A percentile compares a stretch with the other conserved stretches of the same genome.
Evolutionary conservation across 2,329 filamentous ascomycete genomes (phyloP).

Genomic region (Fusarium domesticum): DNA sequence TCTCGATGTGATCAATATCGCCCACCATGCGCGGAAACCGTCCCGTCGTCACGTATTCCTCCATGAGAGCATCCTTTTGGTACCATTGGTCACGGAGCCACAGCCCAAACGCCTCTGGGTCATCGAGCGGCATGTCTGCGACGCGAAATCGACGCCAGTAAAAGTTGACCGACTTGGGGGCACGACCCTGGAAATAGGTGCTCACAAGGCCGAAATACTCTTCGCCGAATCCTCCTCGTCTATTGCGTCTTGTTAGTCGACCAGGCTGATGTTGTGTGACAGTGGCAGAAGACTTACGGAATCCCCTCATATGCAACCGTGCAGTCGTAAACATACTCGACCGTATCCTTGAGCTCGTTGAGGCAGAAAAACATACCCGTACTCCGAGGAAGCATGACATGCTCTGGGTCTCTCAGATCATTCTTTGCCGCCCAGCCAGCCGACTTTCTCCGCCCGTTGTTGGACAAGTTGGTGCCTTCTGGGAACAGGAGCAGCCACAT

Average conservation of each 20-base stretch:
- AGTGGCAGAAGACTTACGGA: slow-evolving; percentile 60
- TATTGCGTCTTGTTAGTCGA: slow-evolving; percentile 33
- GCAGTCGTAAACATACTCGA: slow-evolving; percentile 87
- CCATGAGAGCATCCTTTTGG: slow-evolving; percentile 86
- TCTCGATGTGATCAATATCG: slow-evolving; percentile 53
- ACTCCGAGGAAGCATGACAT: slow-evolving; percentile 73
- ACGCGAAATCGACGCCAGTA: slow-evolving; percentile 88
- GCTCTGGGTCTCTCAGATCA: slow-evolving; percentile 67
- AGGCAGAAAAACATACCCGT: slow-evolving; percentile 79
- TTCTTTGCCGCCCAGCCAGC: slow-evolving; percentile 74
- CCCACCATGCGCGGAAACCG: slow-evolving; percentile 71
- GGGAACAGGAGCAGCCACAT: slow-evolving; percentile 92
- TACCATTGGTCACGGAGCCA: slow-evolving; percentile 88
- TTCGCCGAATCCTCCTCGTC: slow-evolving; percentile 81
- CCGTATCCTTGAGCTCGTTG: slow-evolving; percentile 67
- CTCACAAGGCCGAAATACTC: slow-evolving; percentile 83
- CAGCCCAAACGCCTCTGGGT: slow-evolving; percentile 69
- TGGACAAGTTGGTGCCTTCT: slow-evolving; percentile 79
- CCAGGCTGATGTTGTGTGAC: slow-evolving; percentile 5
- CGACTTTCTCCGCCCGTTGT: slow-evolving; percentile 67
- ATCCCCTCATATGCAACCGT: slow-evolving; percentile 95
- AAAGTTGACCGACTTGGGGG: slow-evolving; percentile 94
- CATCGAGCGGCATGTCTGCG: slow-evolving; percentile 75
- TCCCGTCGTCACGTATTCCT: slow-evolving; percentile 74
- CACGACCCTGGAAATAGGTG: slow-evolving; percentile 83